Conservation (phyloP, 2,329 filamentous ascomycete genomes). For the Remersonia thermophila region DNA sequence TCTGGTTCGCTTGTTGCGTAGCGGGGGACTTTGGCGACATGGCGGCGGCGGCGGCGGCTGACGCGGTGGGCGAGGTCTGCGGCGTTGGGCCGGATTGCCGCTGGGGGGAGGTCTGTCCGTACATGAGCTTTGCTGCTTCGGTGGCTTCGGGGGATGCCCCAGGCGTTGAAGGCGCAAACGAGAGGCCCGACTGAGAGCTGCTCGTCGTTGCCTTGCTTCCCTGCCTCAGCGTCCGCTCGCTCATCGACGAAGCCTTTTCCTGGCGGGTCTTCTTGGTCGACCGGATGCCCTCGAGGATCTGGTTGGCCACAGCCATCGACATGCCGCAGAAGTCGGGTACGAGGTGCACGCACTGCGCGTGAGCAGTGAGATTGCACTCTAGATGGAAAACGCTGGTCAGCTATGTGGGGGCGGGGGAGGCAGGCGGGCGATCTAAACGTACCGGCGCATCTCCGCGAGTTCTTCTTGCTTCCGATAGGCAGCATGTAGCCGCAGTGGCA, state of each 20-base stretch:
- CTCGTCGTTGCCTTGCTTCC: constrained; percentile 32
- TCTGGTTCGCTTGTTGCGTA: constrained; percentile 24
- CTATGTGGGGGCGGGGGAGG: neutral
- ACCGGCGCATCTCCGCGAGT: constrained; percentile 84
- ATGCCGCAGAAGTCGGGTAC: constrained; percentile 98
- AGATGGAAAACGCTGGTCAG: constrained; percentile 7
- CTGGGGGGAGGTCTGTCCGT: constrained; percentile 41
- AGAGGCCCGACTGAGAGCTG: constrained; percentile 18
- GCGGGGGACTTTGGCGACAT: constrained; percentile 37
- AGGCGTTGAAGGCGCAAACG: no score
- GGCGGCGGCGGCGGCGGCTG: constrained; percentile 46
- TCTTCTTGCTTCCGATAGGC: constrained; percentile 78
- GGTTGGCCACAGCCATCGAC: constrained; percentile 94
- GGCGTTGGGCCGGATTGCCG: constrained; percentile 39
- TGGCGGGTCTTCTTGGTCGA: constrained; percentile 60
- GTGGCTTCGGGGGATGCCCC: constrained; percentile 39
- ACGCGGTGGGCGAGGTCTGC: constrained; percentile 34
- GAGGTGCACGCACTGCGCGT: constrained; percentile 83
- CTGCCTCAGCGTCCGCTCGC: constrained; percentile 54
- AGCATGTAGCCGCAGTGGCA: constrained; percentile 96
- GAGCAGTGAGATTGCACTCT: constrained; percentile 88
- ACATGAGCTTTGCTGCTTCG: constrained; percentile 53
- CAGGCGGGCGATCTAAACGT: constrained; percentile 21
- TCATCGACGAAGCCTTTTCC: constrained; percentile 45
- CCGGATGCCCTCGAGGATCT: constrained; percentile 79